Evolutionary conservation across 129 eudicot genomes (phyloP).

Genomic region (Sambucus nigra): DNA sequence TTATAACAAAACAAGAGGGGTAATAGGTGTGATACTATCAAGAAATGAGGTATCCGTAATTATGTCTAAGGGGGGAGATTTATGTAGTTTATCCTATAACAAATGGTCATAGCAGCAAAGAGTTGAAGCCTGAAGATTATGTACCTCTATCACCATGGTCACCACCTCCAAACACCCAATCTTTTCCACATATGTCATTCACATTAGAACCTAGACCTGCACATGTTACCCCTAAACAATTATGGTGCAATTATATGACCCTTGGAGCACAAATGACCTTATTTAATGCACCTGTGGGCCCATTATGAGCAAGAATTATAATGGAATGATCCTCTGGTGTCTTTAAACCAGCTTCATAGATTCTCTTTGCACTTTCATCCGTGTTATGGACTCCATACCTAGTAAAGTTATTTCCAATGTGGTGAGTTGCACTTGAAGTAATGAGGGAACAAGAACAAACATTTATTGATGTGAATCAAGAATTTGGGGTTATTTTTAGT

Average conservation of each 20-base stretch:
- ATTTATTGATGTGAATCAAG: too few species aligned
- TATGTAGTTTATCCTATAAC: not conserved
- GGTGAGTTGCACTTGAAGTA: conserved; percentile 10
- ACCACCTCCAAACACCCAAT: conserved; percentile 75
- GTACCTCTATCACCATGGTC: conserved; percentile 97
- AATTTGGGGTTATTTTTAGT: too few species aligned
- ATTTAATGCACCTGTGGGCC: conserved; percentile 64
- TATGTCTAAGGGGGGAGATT: too few species aligned
- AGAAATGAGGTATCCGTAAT: too few species aligned
- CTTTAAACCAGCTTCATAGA: conserved; percentile 52
- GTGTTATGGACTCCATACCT: conserved; percentile 69
- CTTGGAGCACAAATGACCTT: not conserved
- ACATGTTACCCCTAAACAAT: not conserved
- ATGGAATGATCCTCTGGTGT: conserved; percentile 72
- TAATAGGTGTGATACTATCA: too few species aligned
- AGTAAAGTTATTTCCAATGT: not conserved
- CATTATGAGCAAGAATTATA: conserved; percentile 86
- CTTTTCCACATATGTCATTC: conserved; percentile 89
- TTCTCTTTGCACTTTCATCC: conserved; percentile 71
- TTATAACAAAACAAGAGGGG: too few species aligned
- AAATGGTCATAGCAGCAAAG: not conserved
- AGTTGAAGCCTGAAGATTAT: not conserved
- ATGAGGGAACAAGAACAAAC: not conserved
- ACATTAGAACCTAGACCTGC: conserved; percentile 77
- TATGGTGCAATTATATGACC: not conserved